Percentiles rank a stretch among this genome's conserved stretches.
These are phyloP conservation scores for Penicillium sp. DNA, from an alignment of 2,329 filamentous ascomycete species.

Conservation along the genomic window DNA sequence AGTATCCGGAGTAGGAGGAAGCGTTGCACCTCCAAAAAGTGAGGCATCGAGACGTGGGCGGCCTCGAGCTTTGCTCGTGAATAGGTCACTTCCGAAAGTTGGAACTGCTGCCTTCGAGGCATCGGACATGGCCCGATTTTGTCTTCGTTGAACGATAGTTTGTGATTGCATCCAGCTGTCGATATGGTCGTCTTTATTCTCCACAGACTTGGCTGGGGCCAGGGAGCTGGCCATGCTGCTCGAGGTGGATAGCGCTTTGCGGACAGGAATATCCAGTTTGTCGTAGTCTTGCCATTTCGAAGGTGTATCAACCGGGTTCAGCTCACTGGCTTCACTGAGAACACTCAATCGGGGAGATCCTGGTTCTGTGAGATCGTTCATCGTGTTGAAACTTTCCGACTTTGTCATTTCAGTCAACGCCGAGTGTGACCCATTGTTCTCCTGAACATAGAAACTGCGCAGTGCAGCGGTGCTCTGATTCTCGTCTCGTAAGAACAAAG, in stretches of 20 bases:
- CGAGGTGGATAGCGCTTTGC: constrained; percentile 12
- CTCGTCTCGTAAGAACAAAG: constrained; percentile 38
- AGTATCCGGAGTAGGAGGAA: constrained; percentile 42
- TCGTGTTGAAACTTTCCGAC: constrained; percentile 35
- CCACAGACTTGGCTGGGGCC: constrained; percentile 11
- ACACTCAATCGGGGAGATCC: constrained; percentile 41
- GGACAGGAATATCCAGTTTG: constrained; percentile 28
- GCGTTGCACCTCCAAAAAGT: constrained; percentile 31
- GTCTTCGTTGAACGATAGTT: constrained; percentile 16
- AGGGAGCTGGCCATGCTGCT: constrained; percentile 18
- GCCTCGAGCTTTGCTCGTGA: constrained; percentile 21
- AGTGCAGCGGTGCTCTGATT: constrained; percentile 36
- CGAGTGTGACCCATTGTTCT: constrained; percentile 26
- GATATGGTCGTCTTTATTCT: constrained; percentile 25
- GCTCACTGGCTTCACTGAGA: constrained; percentile 44
- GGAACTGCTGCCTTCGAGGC: constrained; percentile 20
- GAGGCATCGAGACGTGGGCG: constrained; percentile 28
- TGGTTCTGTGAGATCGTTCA: constrained; percentile 30
- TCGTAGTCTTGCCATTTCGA: constrained; percentile 22
- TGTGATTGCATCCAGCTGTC: constrained; percentile 32
- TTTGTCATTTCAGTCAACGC: constrained; percentile 31
- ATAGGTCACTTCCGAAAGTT: constrained; percentile 24
- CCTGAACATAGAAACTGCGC: constrained; percentile 36
- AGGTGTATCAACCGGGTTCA: constrained; percentile 31
- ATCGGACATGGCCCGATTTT: constrained; percentile 17